Conservation (phyloP, 306 rosid species). For the Rubus parviflorus region DNA sequence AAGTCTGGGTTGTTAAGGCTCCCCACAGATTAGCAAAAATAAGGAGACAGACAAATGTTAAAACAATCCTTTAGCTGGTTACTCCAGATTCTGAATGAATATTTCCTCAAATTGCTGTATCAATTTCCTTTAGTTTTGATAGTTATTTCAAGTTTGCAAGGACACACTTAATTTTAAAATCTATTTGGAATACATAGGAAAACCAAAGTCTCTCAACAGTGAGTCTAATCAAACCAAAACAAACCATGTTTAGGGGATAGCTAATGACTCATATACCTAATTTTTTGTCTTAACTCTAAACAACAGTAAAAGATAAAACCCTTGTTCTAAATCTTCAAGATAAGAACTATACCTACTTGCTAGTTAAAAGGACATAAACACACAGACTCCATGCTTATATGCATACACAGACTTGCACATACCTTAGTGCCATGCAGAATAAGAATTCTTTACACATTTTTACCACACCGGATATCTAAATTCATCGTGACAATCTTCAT, state of each 20-base stretch:
- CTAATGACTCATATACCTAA: no score
- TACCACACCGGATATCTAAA: background rate
- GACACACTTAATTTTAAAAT: no score
- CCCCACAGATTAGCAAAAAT: no score
- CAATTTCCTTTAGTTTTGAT: no score
- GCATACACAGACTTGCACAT: background rate
- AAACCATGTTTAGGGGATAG: background rate
- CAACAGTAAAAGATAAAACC: background rate
- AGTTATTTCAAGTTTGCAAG: no score
- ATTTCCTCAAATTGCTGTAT: no score
- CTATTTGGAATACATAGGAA: no score
- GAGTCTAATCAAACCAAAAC: background rate
- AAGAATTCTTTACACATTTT: background rate
- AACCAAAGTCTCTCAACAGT: background rate
- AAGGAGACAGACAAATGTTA: no score
- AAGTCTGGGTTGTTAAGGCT: no score
- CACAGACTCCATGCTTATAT: background rate
- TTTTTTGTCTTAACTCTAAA: background rate
- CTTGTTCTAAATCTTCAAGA: no score
- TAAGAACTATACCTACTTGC: background rate
- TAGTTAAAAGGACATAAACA: background rate
- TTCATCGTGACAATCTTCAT: background rate
- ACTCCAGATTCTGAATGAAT: no score
- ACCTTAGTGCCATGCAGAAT: background rate
- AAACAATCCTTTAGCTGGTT: no score